Evolutionary conservation across 768 basidiomycete species (phyloP).

Genomic region (Calocybe cyanea): DNA sequence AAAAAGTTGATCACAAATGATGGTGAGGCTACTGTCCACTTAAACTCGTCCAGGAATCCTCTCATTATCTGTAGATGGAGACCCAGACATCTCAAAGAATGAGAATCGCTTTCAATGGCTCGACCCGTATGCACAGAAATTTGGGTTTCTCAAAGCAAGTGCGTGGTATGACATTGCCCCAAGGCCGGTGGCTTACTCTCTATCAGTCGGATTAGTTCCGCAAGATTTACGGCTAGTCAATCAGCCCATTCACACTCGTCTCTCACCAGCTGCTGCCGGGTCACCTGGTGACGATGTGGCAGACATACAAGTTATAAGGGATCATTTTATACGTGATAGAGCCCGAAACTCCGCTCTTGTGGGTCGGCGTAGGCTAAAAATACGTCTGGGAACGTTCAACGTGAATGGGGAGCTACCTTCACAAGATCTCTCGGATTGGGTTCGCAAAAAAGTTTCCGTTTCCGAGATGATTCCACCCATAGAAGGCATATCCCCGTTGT

Average conservation of each 20-base stretch:
- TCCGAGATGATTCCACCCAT: conserved; percentile 27
- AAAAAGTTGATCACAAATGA: conserved; percentile 50
- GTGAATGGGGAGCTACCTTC: conserved; percentile 76
- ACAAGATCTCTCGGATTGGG: conserved; percentile 68
- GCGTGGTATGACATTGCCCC: not conserved
- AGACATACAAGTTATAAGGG: conserved; percentile 57
- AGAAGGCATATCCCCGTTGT: conserved; percentile 32
- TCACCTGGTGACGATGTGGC: conserved; percentile 53
- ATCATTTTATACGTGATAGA: conserved; percentile 56
- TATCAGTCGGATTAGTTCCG: conserved; percentile 38
- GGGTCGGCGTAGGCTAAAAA: conserved; percentile 30
- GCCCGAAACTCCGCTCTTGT: conserved; percentile 34
- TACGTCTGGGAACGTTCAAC: conserved; percentile 80
- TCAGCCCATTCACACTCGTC: conserved; percentile 45
- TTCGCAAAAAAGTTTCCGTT: conserved; percentile 29
- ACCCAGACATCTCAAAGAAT: conserved; percentile 21
- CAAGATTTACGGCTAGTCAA: conserved; percentile 53
- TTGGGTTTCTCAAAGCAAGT: conserved; percentile 6
- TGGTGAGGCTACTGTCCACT: conserved; percentile 26
- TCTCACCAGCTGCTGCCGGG: conserved; percentile 64
- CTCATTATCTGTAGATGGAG: no score
- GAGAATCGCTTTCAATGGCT: conserved; percentile 44
- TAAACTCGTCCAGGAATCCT: no score
- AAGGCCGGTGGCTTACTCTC: not conserved
- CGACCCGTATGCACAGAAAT: conserved; percentile 34